A percentile compares a stretch with the other conserved stretches of the same genome.
Conservation (phyloP, 345 rosid genomes). For the Eucalyptus regnans region DNA sequence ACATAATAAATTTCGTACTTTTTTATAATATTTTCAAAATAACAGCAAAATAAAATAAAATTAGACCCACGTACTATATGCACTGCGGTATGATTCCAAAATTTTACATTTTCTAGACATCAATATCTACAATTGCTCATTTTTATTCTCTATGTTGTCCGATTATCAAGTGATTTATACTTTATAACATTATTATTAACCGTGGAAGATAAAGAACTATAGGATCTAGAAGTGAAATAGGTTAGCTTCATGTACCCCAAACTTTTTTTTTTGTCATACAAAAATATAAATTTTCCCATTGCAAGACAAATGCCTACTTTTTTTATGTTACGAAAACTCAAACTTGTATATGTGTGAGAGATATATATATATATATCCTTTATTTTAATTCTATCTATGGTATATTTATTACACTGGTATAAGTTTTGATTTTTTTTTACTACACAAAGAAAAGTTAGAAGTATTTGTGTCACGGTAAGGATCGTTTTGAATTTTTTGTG, state of each 20-base stretch:
- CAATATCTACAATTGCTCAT: background rate
- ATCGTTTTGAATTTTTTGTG: background rate
- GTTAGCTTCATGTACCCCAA: background rate
- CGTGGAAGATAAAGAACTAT: background rate
- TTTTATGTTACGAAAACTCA: no score
- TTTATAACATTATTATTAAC: background rate
- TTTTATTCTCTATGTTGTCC: background rate
- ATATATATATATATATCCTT: no score
- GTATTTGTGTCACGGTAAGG: background rate
- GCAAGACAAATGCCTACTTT: no score
- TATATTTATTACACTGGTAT: no score
- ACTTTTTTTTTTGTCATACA: background rate
- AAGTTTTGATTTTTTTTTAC: no score
- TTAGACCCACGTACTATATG: background rate
- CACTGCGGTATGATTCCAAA: background rate
- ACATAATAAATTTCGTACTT: background rate
- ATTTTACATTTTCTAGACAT: background rate
- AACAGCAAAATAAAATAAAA: background rate
- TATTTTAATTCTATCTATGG: no score
- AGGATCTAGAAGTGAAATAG: background rate
- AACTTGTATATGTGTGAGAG: no score
- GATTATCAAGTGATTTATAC: background rate
- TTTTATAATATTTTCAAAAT: background rate
- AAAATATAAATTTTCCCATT: background rate
- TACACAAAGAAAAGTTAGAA: background rate